Evolutionary conservation across 2,329 filamentous ascomycete genomes (phyloP).

Genomic region (Fusarium algeriense): DNA sequence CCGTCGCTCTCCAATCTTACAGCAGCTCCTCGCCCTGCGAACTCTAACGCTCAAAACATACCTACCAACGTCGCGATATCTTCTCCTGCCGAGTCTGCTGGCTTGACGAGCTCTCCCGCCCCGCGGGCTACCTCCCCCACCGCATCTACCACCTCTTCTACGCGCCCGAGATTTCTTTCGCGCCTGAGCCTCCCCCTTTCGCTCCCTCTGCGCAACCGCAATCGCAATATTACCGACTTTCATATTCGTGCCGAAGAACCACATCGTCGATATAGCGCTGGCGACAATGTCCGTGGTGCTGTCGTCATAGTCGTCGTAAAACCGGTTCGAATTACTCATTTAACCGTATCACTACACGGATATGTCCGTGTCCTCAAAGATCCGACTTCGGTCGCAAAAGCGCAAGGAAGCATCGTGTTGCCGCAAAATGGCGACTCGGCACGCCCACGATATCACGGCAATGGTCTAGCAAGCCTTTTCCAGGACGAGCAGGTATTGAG

Average conservation of each 20-base stretch:
- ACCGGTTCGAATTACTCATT: conserved; percentile 81
- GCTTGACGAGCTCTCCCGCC: conserved; percentile 50
- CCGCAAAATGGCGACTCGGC: conserved; percentile 54
- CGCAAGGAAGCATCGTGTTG: conserved; percentile 59
- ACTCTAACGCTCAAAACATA: conserved; percentile 54
- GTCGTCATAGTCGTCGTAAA: conserved; percentile 80
- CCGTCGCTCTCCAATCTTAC: conserved; percentile 56
- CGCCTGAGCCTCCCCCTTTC: conserved; percentile 64
- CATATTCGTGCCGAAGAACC: conserved; percentile 82
- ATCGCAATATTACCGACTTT: conserved; percentile 80
- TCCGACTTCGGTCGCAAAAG: conserved; percentile 67
- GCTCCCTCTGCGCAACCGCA: conserved; percentile 63
- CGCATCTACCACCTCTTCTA: conserved; percentile 41
- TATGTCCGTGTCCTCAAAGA: conserved; percentile 84
- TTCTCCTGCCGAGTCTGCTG: conserved; percentile 50
- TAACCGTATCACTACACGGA: conserved; percentile 82
- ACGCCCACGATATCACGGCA: conserved; percentile 73
- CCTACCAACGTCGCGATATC: conserved; percentile 55
- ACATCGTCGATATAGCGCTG: conserved; percentile 80
- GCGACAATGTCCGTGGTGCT: conserved; percentile 78
- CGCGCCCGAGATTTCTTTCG: conserved; percentile 60
- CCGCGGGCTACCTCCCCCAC: conserved; percentile 41
- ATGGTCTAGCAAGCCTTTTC: conserved; percentile 84
- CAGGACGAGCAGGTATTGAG: conserved; percentile 85
- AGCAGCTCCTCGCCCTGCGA: conserved; percentile 51